These are phyloP conservation scores for Acer saccharum DNA, from an alignment of 345 rosid genomes.

Conservation along the genomic window DNA sequence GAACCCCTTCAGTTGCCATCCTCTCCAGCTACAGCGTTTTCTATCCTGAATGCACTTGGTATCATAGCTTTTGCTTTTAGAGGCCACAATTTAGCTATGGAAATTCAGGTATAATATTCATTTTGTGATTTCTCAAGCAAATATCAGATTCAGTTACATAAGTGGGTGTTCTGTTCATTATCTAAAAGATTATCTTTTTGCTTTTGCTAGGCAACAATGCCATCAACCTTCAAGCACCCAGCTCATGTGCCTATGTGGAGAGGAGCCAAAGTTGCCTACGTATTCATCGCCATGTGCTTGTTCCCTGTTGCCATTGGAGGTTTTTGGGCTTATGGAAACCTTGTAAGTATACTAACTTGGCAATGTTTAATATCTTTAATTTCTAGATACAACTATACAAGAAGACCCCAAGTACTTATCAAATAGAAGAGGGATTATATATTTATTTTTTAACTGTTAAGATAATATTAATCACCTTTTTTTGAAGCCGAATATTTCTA, in stretches of 20 bases:
- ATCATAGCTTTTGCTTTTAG: slow-evolving; percentile 91
- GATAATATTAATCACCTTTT: neutral
- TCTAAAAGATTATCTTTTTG: slow-evolving; percentile 10
- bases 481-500: neutral
- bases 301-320: slow-evolving; percentile 95
- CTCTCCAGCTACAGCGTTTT: slow-evolving; percentile 58
- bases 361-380: neutral
- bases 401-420: neutral
- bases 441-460: too few relatives aligned
- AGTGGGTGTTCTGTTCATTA: neutral
- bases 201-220: slow-evolving; percentile 82
- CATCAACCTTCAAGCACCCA: slow-evolving; percentile 95
- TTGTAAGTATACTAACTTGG: slow-evolving; percentile 49
- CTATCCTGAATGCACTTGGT: slow-evolving; percentile 91
- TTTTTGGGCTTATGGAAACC: slow-evolving; percentile 95
- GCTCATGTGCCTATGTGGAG: slow-evolving; percentile 99
- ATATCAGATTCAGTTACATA: neutral
- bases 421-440: neutral
- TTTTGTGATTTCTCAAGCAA: neutral
- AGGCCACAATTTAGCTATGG: slow-evolving; percentile 87
- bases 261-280: slow-evolving; percentile 94
- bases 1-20: slow-evolving; percentile 74
- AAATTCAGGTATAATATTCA: slow-evolving; percentile 71
- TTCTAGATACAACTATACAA: neutral
- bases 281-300: slow-evolving; percentile 85